Evolutionary conservation across 176 grass and related monocot species (phyloP), one percentile per base, ranked within the genome.

Genomic region (Lolium perenne): DNA sequence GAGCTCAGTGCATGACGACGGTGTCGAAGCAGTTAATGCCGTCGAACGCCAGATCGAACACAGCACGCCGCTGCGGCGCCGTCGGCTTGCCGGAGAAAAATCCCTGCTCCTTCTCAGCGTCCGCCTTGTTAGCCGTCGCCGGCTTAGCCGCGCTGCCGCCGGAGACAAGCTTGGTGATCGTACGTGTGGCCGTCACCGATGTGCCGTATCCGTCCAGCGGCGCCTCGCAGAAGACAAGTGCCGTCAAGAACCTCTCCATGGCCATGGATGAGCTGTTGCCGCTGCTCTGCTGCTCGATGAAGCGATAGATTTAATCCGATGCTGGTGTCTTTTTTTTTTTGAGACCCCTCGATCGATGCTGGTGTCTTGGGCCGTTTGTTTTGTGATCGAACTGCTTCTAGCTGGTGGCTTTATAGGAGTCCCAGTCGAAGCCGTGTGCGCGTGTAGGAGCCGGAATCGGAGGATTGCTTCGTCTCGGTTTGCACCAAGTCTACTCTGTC

Each of bases 1-100:
- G 20, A 20, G 8, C 67, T 43, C 17, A 43, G 67, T 70, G 67
- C 67, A 70, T 43, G 13, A 69, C 11, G 32, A 57, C 15, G 50
- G 85, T 87, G 78, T 75, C 85, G 46, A 81, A 82, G 85, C 85
- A 61, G 61, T 61, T 41, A 10, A 87, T n/a, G 25, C 73, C 86
- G 25, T 61, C 62, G 53, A 71, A 51, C 20, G 72, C 74, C 11
- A 86, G 79, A 6, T 21, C 56, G 12, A 32, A 77, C 26, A 0
- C 26, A 4, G 26, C 49, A 12, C 38, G 60, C 38, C 38, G 80
- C 49, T 16, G 43, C 55, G 17, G 43, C 55, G 17, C 21, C 6
- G 14, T 35, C 35, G 1, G 1, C 32, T 22, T 23, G 78, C 58
- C 20, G 4, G 58, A 20, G 57, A 29, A 65, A 60, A 16, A 67